phyloP scores from a whole-genome alignment of 1,284 basidiomycete species.

The Marasmius tenuissimus region DNA sequence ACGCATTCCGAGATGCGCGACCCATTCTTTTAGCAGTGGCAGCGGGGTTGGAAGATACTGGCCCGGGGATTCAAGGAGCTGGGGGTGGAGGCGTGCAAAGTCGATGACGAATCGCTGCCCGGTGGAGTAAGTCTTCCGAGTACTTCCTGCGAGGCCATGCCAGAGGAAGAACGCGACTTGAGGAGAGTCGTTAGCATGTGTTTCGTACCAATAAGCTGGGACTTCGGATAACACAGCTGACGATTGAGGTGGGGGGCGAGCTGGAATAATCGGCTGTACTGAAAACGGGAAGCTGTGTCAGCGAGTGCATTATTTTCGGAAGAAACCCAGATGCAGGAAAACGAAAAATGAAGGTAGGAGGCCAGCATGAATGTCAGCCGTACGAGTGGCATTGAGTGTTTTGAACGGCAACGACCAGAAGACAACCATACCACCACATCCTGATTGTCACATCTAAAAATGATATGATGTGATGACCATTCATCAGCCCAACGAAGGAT shows the following conservation, averaged over 20 bases:
- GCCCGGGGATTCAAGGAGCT: slow-evolving; percentile 11
- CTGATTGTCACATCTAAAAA: slow-evolving; percentile 32
- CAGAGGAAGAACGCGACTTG: slow-evolving; percentile 27
- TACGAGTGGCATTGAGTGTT: slow-evolving; percentile 15
- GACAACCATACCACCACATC: slow-evolving; percentile 21
- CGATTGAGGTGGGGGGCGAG: slow-evolving; percentile 22
- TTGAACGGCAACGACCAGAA: slow-evolving; percentile 16
- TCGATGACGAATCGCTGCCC: slow-evolving; percentile 29
- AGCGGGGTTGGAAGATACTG: slow-evolving; percentile 28
- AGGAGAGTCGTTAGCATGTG: slow-evolving; percentile 19
- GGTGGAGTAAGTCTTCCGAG: slow-evolving; percentile 24
- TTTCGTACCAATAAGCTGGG: slow-evolving; percentile 26
- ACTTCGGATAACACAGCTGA: slow-evolving; percentile 21
- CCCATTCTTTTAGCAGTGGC: slow-evolving; percentile 27
- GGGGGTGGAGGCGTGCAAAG: slow-evolving; percentile 22
- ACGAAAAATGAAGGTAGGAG: slow-evolving; percentile 22
- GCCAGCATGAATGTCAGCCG: slow-evolving; percentile 16
- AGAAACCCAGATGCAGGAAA: slow-evolving; percentile 22
- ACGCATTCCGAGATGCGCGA: slow-evolving; percentile 21
- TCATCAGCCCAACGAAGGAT: slow-evolving; percentile 26
- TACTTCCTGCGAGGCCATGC: slow-evolving; percentile 28
- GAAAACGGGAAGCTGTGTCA: slow-evolving; percentile 30
- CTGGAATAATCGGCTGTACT: slow-evolving; percentile 26
- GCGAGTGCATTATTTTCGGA: slow-evolving; percentile 16
- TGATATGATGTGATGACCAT: slow-evolving; percentile 19